These are phyloP conservation scores for Plantago elongata DNA, from an alignment of 257 asterid genomes.

Conservation along the genomic window DNA sequence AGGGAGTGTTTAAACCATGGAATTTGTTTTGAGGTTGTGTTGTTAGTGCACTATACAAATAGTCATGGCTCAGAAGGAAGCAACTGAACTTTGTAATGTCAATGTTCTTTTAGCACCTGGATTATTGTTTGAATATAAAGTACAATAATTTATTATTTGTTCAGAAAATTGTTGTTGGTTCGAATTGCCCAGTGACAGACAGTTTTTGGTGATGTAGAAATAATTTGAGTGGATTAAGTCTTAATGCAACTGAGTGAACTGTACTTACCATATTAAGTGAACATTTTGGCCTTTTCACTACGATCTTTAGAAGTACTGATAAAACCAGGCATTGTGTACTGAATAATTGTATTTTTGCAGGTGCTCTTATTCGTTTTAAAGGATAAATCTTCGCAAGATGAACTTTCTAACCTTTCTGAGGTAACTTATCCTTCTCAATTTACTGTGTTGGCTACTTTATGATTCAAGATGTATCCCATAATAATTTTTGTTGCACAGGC, in stretches of 20 bases:
- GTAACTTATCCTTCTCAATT: constrained; percentile 25
- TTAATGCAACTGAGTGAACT: background rate
- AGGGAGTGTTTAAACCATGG: no score
- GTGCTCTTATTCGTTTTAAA: constrained; percentile 58
- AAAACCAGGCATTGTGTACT: background rate
- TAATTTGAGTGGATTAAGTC: background rate
- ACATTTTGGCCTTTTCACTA: background rate
- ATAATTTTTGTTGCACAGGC: constrained; percentile 39
- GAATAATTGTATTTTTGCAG: constrained; percentile 37
- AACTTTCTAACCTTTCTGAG: constrained; percentile 54
- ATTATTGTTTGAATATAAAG: no score
- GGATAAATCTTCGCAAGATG: constrained; percentile 49
- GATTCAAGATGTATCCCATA: background rate
- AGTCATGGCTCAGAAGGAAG: no score
- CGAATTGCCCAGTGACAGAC: background rate
- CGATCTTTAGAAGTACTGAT: constrained; percentile 10
- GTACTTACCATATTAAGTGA: no score
- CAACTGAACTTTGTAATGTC: no score
- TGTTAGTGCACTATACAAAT: no score
- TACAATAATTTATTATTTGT: no score
- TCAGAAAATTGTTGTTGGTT: background rate
- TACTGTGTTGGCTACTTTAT: no score
- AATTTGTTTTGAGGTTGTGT: no score
- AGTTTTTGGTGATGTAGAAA: no score
- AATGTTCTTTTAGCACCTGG: no score